A percentile compares a stretch with the other conserved stretches of the same genome.
Conservation (phyloP, 1,284 basidiomycete species). For the Boletus mariae region DNA sequence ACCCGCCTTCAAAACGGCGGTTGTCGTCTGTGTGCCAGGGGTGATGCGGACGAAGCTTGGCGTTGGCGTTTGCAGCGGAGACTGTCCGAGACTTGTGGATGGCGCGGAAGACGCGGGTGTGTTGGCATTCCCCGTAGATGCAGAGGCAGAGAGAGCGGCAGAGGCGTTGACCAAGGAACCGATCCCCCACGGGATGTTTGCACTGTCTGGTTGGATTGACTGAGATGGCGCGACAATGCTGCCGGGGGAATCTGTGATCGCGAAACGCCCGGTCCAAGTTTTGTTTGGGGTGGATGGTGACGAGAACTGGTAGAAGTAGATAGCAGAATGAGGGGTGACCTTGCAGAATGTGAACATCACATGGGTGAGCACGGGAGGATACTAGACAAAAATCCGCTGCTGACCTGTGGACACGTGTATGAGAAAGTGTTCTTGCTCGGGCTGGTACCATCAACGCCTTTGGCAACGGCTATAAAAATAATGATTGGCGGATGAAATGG, state of each 20-base stretch:
- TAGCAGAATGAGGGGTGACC: conserved; percentile 66
- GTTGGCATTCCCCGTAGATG: not conserved
- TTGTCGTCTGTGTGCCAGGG: not conserved
- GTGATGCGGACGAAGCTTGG: not conserved
- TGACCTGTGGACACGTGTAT: conserved; percentile 67
- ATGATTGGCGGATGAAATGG: not conserved
- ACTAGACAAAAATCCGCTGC: conserved; percentile 10
- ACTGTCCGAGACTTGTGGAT: not conserved
- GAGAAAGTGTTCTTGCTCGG: conserved; percentile 40
- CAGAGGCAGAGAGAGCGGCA: conserved; percentile 26
- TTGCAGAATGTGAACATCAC: conserved; percentile 22
- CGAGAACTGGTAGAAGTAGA: conserved; percentile 81
- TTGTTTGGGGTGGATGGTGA: conserved; percentile 39
- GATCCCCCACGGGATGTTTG: conserved; percentile 64
- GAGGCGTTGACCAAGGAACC: conserved; percentile 54
- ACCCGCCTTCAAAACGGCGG: not conserved
- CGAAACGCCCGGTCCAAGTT: conserved; percentile 80
- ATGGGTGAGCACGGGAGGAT: not conserved
- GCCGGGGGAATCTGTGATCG: conserved; percentile 60
- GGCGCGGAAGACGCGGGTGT: not conserved
- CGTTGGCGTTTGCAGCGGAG: not conserved
- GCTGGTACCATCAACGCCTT: conserved; percentile 54
- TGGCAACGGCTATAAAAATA: conserved; percentile 40
- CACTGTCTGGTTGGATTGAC: conserved; percentile 50
- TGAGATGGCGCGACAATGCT: conserved; percentile 49